A percentile compares a stretch with the other conserved stretches of the same genome.
Conservation (phyloP, 2,329 filamentous ascomycete genomes). For the Cladosporium sp. region DNA sequence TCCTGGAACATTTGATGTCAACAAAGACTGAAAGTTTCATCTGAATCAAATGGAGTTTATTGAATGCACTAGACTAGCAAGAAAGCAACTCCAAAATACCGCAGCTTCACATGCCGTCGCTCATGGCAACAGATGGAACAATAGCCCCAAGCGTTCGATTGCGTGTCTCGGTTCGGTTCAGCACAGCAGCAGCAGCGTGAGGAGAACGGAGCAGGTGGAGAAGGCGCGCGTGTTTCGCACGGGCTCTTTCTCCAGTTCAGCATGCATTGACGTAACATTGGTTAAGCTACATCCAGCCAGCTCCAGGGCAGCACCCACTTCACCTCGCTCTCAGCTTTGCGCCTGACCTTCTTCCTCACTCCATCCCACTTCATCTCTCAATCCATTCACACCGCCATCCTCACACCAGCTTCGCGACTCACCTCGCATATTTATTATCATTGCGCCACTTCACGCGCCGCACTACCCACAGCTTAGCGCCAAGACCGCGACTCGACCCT, state of each 20-base stretch:
- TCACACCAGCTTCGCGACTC: constrained; percentile 5
- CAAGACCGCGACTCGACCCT: constrained; percentile 18
- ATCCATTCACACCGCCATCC: not conserved
- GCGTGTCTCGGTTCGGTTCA: not conserved
- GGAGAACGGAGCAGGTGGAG: not conserved
- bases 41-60: not conserved
- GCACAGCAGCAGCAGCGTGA: not conserved
- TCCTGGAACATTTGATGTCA: not conserved
- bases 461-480: constrained; percentile 8
- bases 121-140: not conserved
- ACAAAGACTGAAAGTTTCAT: not conserved
- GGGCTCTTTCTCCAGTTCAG: not conserved
- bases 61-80: not conserved
- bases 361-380: not conserved
- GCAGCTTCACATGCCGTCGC: not conserved
- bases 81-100: not conserved
- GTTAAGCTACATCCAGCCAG: not conserved
- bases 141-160: not conserved
- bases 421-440: not conserved
- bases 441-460: constrained; percentile 5
- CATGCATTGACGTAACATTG: not conserved
- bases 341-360: constrained; percentile 5
- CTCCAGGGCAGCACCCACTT: constrained; percentile 10
- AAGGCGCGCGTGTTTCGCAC: constrained; percentile 3
- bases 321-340: constrained; percentile 14